phyloP scores from a whole-genome alignment of 371 early-diverging fungal species.

The Rhizopus stolonifer region DNA sequence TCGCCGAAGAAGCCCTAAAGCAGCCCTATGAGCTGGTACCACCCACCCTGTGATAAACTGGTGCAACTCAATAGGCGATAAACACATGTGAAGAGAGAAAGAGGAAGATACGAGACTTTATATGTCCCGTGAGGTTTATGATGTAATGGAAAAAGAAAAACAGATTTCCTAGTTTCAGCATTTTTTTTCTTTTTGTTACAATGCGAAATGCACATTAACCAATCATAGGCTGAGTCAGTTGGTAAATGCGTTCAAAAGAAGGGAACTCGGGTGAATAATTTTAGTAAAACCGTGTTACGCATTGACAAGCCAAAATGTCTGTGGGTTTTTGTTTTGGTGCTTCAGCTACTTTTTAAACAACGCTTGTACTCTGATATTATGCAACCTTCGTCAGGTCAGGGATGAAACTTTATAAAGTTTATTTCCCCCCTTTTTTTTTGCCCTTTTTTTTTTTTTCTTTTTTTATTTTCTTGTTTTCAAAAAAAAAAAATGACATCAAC shows the following conservation, averaged over 20 bases:
- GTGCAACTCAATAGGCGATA: not conserved
- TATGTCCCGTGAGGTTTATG: no score
- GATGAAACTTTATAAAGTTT: not conserved
- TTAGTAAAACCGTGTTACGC: not conserved
- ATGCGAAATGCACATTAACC: not conserved
- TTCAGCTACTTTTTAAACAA: not conserved
- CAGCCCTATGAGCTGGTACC: no score
- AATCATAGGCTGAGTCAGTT: not conserved
- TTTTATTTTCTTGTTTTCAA: not conserved
- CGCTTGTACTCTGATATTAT: not conserved
- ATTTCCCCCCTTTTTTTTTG: not conserved
- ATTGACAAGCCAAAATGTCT: not conserved
- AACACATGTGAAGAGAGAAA: no score
- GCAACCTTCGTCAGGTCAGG: not conserved
- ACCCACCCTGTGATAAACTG: no score
- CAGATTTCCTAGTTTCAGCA: not conserved
- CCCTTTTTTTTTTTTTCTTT: slow-evolving; percentile 1
- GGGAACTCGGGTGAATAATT: no score
- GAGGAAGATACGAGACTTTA: no score
- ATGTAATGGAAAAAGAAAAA: no score
- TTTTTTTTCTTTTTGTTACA: not conserved
- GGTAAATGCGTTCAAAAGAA: no score
- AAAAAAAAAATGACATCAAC: slow-evolving; percentile 28
- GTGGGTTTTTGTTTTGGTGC: slow-evolving; percentile 1
- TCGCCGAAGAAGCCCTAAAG: no score